A percentile compares a stretch with the other conserved stretches of the same genome.
Evolutionary conservation across 306 rosid species (phyloP).

Genomic region (Prunus padus): DNA sequence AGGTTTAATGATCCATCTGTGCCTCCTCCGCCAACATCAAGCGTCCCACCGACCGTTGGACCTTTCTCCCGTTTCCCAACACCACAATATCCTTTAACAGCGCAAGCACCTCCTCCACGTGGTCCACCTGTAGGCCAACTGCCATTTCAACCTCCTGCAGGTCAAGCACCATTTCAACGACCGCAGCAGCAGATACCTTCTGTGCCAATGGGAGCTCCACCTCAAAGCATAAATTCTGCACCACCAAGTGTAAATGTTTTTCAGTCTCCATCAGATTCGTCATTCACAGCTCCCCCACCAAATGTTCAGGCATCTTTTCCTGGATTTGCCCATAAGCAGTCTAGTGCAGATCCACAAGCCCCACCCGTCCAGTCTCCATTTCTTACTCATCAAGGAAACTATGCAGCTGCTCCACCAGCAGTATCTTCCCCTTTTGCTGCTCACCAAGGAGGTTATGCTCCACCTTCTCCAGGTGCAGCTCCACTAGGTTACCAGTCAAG

Average conservation of each 20-base stretch:
- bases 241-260: slow-evolving; percentile 43
- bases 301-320: slow-evolving; percentile 66
- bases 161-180: slow-evolving; percentile 49
- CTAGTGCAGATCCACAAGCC: slow-evolving; percentile 51
- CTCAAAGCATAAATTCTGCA: slow-evolving; percentile 41
- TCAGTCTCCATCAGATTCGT: slow-evolving; percentile 42
- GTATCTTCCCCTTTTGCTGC: slow-evolving; percentile 48
- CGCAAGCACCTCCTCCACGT: slow-evolving; percentile 40
- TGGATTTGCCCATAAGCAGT: slow-evolving; percentile 59
- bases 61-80: slow-evolving; percentile 58
- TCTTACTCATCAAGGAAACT: slow-evolving; percentile 55
- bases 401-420: slow-evolving; percentile 44
- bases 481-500: slow-evolving; percentile 57
- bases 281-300: slow-evolving; percentile 44
- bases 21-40: slow-evolving; percentile 57
- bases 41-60: slow-evolving; percentile 44
- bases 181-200: slow-evolving; percentile 52
- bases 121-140: slow-evolving; percentile 53
- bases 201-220: slow-evolving; percentile 73
- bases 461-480: slow-evolving; percentile 52
- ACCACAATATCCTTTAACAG: slow-evolving; percentile 50
- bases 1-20: slow-evolving; percentile 81
- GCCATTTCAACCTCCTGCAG: slow-evolving; percentile 40
- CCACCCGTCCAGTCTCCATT: slow-evolving; percentile 56
- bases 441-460: slow-evolving; percentile 67